Conservation (phyloP, 345 rosid species). For the Litchi chinensis region DNA sequence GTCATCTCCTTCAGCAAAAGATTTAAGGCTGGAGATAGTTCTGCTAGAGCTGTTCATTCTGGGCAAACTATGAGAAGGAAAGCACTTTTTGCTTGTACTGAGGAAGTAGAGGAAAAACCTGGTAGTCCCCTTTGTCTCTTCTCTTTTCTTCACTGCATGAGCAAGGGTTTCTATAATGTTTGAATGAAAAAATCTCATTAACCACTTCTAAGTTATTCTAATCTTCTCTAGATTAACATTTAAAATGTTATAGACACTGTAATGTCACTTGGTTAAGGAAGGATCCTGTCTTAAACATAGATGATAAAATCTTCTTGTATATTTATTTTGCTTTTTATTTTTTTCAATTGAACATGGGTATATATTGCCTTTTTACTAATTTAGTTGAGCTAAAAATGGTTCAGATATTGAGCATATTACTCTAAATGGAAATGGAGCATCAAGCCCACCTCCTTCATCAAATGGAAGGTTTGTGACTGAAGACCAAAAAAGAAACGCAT, state of each 20-base stretch:
- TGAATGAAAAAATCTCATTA: neutral
- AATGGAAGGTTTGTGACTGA: constrained; percentile 40
- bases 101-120: constrained; percentile 24
- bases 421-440: constrained; percentile 1
- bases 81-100: constrained; percentile 17
- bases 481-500: constrained; percentile 29
- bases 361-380: neutral
- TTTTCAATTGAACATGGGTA: neutral
- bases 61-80: constrained; percentile 15
- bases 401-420: constrained; percentile 5
- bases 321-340: neutral
- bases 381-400: constrained; percentile 10
- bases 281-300: neutral
- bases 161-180: neutral
- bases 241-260: neutral
- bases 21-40: constrained; percentile 12
- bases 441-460: constrained; percentile 24
- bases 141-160: neutral
- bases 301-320: neutral
- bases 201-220: neutral
- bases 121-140: constrained; percentile 28
- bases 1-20: constrained; percentile 16
- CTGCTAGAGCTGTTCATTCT: constrained; percentile 1
- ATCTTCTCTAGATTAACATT: neutral
- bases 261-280: neutral